Conservation (phyloP, 345 rosid species). For the Fremontodendron californicum region DNA sequence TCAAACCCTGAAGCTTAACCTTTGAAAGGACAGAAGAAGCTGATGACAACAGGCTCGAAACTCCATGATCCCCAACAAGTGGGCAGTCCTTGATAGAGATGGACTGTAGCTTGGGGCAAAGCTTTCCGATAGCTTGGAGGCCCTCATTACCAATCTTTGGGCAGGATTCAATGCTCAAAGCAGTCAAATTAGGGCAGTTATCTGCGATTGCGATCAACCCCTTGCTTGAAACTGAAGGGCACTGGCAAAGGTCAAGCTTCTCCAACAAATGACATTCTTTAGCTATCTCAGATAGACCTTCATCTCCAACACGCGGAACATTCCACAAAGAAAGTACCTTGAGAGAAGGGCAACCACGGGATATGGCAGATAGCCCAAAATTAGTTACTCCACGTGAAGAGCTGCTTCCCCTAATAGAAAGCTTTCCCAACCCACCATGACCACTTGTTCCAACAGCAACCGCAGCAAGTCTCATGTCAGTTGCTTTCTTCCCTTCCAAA, state of each 20-base stretch:
- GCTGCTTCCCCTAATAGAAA: slow-evolving; percentile 54
- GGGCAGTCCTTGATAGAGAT: slow-evolving; percentile 65
- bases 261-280: slow-evolving; percentile 56
- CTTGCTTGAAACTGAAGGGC: slow-evolving; percentile 54
- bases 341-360: slow-evolving; percentile 63
- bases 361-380: slow-evolving; percentile 53
- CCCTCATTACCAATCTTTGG: slow-evolving; percentile 57
- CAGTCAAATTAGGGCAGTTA: slow-evolving; percentile 51
- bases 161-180: slow-evolving; percentile 57
- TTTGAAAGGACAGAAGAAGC: slow-evolving; percentile 39
- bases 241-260: slow-evolving; percentile 64
- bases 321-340: slow-evolving; percentile 63
- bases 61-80: slow-evolving; percentile 70
- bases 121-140: slow-evolving; percentile 55
- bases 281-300: slow-evolving; percentile 52
- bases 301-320: slow-evolving; percentile 52
- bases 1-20: slow-evolving; percentile 67
- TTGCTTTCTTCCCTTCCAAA: slow-evolving; percentile 72
- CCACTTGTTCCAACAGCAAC: slow-evolving; percentile 60
- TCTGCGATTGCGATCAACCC: slow-evolving; percentile 58
- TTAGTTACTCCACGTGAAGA: slow-evolving; percentile 46
- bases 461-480: slow-evolving; percentile 68
- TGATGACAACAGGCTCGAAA: slow-evolving; percentile 53
- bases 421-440: slow-evolving; percentile 67
- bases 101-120: slow-evolving; percentile 46